Evolutionary conservation across 2,329 filamentous ascomycete genomes (phyloP).

Genomic region (Colletotrichum sp.): DNA sequence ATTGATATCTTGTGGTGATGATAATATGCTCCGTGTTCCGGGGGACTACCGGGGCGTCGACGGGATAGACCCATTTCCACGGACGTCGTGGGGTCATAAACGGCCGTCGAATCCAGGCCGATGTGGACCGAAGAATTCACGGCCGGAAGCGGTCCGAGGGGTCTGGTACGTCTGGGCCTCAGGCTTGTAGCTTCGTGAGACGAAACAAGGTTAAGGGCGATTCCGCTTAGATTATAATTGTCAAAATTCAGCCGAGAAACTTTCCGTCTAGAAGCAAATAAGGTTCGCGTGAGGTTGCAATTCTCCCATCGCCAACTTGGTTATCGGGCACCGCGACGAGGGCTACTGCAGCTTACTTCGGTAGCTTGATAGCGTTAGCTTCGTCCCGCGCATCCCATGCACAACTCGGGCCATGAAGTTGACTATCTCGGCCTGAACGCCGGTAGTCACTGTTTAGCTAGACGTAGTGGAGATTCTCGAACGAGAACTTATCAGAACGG

Average conservation of each 20-base stretch:
- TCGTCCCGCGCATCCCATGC: not conserved
- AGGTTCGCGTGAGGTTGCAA: not conserved
- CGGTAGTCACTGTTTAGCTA: not conserved
- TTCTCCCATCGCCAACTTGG: not conserved
- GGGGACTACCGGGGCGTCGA: not conserved
- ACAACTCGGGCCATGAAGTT: not conserved
- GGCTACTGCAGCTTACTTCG: not conserved
- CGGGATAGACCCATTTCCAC: not conserved
- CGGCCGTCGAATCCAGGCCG: fast-evolving
- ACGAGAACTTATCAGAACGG: not conserved
- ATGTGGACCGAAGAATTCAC: not conserved
- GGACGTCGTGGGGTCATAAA: not conserved
- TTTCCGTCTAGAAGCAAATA: not conserved
- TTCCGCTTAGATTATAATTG: not conserved
- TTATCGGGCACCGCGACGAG: not conserved
- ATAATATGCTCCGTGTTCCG: not conserved
- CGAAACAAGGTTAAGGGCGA: not conserved
- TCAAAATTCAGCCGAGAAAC: not conserved
- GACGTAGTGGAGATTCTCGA: not conserved
- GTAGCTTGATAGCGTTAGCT: not conserved
- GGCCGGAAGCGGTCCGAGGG: not conserved
- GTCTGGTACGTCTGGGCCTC: not conserved
- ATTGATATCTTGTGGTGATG: not conserved
- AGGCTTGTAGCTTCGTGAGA: not conserved
- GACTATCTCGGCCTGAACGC: not conserved